Evolutionary conservation across 306 rosid species (phyloP).

Genomic region (Vigna hirtella): DNA sequence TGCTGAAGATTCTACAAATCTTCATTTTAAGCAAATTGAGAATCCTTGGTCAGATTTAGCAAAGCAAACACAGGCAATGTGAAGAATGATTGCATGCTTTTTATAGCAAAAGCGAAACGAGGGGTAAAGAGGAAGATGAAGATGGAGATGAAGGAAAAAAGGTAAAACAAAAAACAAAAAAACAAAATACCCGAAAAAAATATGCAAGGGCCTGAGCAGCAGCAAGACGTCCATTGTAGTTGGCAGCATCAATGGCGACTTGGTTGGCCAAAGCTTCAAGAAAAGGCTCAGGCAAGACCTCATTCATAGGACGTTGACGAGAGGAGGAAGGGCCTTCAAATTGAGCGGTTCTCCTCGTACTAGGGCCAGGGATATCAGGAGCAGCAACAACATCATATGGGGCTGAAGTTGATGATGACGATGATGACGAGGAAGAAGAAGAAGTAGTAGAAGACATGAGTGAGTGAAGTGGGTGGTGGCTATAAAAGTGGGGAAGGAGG

Average conservation of each 20-base stretch:
- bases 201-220: slow-evolving; percentile 76
- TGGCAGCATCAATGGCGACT: slow-evolving; percentile 78
- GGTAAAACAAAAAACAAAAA: too few relatives aligned
- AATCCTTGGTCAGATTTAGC: background rate
- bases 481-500: slow-evolving; percentile 30
- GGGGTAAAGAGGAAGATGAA: background rate
- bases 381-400: slow-evolving; percentile 43
- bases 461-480: slow-evolving; percentile 28
- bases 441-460: slow-evolving; percentile 65
- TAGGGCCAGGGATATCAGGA: slow-evolving; percentile 45
- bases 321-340: slow-evolving; percentile 74
- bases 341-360: slow-evolving; percentile 41
- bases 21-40: slow-evolving; percentile 19
- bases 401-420: slow-evolving; percentile 48
- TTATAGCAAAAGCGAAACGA: background rate
- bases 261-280: slow-evolving; percentile 72
- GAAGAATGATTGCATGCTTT: background rate
- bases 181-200: slow-evolving; percentile 70
- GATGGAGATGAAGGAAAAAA: background rate
- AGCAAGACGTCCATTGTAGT: slow-evolving; percentile 57
- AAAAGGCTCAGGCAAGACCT: slow-evolving; percentile 71
- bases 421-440: slow-evolving; percentile 51
- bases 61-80: background rate
- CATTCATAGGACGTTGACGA: slow-evolving; percentile 70
- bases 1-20: slow-evolving; percentile 31